Percentiles rank a stretch among this genome's conserved stretches.
phyloP scores from a whole-genome alignment of 495 filamentous ascomycete genomes.

The Penicillium pancosmium region DNA sequence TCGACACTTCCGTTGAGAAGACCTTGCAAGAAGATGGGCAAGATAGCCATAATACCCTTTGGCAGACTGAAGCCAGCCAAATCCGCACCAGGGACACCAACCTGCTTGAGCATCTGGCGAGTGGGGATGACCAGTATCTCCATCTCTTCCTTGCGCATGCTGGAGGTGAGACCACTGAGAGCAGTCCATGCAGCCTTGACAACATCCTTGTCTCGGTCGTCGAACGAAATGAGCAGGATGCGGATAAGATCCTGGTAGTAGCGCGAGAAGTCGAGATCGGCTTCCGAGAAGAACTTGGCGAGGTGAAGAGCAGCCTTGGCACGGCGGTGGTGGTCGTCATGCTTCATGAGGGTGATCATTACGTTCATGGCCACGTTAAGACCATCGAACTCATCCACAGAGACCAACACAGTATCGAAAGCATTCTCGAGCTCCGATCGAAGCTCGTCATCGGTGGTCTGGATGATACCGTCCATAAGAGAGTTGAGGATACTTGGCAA shows the following conservation, averaged over 20 bases:
- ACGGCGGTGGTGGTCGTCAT: constrained; percentile 86
- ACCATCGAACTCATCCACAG: constrained; percentile 94
- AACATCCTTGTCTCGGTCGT: constrained; percentile 79
- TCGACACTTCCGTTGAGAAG: constrained; percentile 93
- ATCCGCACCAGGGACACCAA: constrained; percentile 83
- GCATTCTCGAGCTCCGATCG: constrained; percentile 71
- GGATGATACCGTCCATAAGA: constrained; percentile 88
- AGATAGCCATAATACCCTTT: constrained; percentile 95
- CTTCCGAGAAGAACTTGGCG: constrained; percentile 81
- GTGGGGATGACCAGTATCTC: constrained; percentile 88
- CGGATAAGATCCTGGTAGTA: constrained; percentile 95
- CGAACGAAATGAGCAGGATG: constrained; percentile 85
- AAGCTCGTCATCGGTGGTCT: constrained; percentile 75
- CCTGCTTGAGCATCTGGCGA: constrained; percentile 78
- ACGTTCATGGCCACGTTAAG: constrained; percentile 94
- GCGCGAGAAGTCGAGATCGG: constrained; percentile 85
- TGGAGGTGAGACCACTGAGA: constrained; percentile 82
- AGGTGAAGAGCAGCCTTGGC: constrained; percentile 77
- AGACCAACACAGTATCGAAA: constrained; percentile 85
- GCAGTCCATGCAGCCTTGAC: constrained; percentile 94
- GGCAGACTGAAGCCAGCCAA: constrained; percentile 89
- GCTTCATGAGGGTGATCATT: constrained; percentile 81
- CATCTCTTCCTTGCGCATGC: constrained; percentile 97
- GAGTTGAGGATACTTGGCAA: constrained; percentile 87
- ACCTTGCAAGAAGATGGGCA: constrained; percentile 97